Percentiles rank a stretch among this genome's conserved stretches.
phyloP scores from a whole-genome alignment of 73 alveolate species.

The Paramecium sonneborni region DNA sequence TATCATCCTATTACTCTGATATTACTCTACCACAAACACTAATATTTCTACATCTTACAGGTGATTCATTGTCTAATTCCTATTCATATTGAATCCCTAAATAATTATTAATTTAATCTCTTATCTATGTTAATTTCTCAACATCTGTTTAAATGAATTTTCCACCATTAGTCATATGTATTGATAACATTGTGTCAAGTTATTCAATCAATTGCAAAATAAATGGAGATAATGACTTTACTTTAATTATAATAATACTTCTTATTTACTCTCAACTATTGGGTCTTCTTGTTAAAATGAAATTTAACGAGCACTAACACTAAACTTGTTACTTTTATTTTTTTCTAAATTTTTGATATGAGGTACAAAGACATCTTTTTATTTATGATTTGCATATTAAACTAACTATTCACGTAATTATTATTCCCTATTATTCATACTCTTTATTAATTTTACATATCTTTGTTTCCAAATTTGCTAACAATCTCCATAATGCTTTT shows the following conservation, averaged over 20 bases:
- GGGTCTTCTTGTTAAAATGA: conserved; percentile 16
- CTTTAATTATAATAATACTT: neutral
- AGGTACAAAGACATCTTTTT: neutral
- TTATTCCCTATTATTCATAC: conserved; percentile 3
- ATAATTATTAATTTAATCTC: neutral
- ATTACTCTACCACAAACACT: conserved; percentile 13
- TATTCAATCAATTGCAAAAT: neutral
- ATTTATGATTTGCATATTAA: neutral
- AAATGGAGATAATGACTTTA: neutral
- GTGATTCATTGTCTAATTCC: conserved; percentile 22
- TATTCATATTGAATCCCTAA: neutral
- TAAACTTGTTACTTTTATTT: neutral
- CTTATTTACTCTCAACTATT: neutral
- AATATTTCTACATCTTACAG: conserved; percentile 26
- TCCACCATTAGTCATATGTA: conserved; percentile 19
- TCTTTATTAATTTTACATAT: neutral
- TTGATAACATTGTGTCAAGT: neutral
- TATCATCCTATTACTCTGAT: neutral
- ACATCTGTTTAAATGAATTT: neutral
- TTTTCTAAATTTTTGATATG: neutral
- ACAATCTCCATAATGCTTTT: neutral
- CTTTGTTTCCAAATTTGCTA: neutral
- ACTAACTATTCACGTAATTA: neutral
- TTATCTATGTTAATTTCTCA: neutral
- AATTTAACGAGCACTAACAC: conserved; percentile 34